Evolutionary conservation across 345 rosid species (phyloP).

Genomic region (Luvunga scandens): DNA sequence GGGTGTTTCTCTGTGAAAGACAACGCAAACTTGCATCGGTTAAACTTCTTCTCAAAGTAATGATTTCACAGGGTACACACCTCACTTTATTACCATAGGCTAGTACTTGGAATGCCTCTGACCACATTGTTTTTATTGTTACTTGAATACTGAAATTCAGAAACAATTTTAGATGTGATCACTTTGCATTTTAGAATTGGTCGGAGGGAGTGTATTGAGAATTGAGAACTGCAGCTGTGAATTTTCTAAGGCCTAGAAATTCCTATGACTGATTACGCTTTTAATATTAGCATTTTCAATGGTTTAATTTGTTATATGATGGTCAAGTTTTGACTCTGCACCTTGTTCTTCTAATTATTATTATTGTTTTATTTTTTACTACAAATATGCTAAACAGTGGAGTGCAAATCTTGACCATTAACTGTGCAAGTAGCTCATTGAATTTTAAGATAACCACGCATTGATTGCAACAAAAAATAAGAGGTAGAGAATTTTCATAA

Average conservation of each 20-base stretch:
- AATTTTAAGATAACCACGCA: neutral
- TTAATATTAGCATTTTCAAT: neutral
- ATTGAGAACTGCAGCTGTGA: neutral
- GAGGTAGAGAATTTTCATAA: neutral
- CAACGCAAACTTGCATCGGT: neutral
- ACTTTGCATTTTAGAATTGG: neutral
- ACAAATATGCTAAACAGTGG: neutral
- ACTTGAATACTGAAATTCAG: neutral
- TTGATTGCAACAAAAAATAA: neutral
- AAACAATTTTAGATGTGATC: neutral
- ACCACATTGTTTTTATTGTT: neutral
- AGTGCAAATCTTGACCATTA: neutral
- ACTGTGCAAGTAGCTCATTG: neutral
- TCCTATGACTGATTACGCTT: neutral
- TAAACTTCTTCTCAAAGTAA: neutral
- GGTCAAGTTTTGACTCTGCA: neutral
- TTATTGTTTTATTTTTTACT: neutral
- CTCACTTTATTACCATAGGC: neutral
- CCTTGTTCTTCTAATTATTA: too few species aligned
- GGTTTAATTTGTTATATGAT: neutral
- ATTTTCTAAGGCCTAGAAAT: neutral
- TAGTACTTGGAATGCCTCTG: neutral
- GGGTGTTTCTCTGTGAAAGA: neutral
- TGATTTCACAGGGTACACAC: neutral
- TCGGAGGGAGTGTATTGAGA: neutral